Percentiles rank a stretch among this genome's conserved stretches.
phyloP scores from a whole-genome alignment of 129 eudicot species.

The Helichrysum umbraculigerum region DNA sequence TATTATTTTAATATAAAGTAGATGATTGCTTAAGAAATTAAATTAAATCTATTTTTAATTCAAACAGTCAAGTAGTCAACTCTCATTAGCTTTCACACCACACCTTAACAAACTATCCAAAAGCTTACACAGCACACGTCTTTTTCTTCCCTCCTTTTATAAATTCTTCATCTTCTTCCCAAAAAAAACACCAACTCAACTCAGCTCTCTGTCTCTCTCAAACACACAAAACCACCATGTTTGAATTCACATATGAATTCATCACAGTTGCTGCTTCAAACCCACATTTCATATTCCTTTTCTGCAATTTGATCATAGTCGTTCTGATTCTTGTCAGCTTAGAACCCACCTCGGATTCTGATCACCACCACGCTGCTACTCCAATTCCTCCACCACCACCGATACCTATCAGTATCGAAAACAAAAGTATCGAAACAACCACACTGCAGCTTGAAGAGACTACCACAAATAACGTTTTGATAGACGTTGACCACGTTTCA shows the following conservation, averaged over 20 bases:
- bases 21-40: constrained; percentile 7
- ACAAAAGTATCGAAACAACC: constrained; percentile 4
- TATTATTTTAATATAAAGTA: background rate
- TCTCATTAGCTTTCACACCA: constrained; percentile 51
- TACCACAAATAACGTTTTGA: constrained; percentile 18
- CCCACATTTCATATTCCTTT: constrained; percentile 49
- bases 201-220: constrained; percentile 8
- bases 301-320: constrained; percentile 63
- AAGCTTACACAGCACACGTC: constrained; percentile 45
- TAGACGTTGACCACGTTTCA: constrained; percentile 25
- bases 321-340: constrained; percentile 49
- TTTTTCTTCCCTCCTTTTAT: constrained; percentile 22
- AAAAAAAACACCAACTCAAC: constrained; percentile 5
- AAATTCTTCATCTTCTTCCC: constrained; percentile 26
- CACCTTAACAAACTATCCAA: constrained; percentile 37
- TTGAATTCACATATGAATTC: constrained; percentile 48
- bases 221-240: constrained; percentile 34
- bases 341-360: constrained; percentile 32
- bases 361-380: constrained; percentile 6
- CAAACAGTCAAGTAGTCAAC: constrained; percentile 31
- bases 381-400: constrained; percentile 15
- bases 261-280: constrained; percentile 52
- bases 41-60: background rate
- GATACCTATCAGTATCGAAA: background rate
- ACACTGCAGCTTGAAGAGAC: constrained; percentile 1